A percentile compares a stretch with the other conserved stretches of the same genome.
phyloP scores from a whole-genome alignment of 2,329 filamentous ascomycete species.

The Cladosporium cucumerinum region DNA sequence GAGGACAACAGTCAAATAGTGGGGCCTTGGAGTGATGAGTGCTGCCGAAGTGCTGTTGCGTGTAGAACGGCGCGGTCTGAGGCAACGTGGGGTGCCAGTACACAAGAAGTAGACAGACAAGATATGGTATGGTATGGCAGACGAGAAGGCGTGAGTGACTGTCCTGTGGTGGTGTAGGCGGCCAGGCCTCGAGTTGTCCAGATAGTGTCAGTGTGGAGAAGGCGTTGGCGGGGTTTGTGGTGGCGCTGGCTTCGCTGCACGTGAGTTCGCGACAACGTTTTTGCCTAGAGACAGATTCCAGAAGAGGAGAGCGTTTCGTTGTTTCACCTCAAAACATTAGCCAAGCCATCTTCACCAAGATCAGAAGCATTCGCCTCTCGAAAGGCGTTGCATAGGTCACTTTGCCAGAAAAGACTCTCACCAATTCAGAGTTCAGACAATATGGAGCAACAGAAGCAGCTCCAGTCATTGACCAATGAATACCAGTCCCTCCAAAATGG shows the following conservation, averaged over 20 bases:
- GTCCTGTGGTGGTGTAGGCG: background rate
- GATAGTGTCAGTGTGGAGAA: slow-evolving; percentile 5
- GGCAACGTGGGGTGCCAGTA: background rate
- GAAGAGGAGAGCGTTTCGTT: background rate
- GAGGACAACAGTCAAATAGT: slow-evolving; percentile 1
- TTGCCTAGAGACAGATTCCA: background rate
- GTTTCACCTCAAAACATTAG: background rate
- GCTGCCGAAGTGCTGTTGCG: background rate
- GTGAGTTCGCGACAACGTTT: slow-evolving; percentile 9
- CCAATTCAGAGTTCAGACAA: background rate
- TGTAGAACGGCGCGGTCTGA: background rate
- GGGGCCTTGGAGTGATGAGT: background rate
- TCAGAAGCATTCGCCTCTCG: background rate
- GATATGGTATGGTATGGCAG: background rate
- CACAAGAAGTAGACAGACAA: background rate
- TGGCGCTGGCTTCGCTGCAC: background rate
- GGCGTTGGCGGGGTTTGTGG: slow-evolving; percentile 6
- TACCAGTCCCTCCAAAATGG: slow-evolving; percentile 85
- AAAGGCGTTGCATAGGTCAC: no score
- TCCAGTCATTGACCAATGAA: slow-evolving; percentile 82
- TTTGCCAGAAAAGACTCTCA: background rate
- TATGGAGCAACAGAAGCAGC: slow-evolving; percentile 64
- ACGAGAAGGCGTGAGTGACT: background rate
- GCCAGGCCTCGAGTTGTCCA: background rate
- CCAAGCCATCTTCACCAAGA: background rate